Percentiles rank a stretch among this genome's conserved stretches.
phyloP scores from a whole-genome alignment of 805 yeast species.

The Ogataea corticis region DNA sequence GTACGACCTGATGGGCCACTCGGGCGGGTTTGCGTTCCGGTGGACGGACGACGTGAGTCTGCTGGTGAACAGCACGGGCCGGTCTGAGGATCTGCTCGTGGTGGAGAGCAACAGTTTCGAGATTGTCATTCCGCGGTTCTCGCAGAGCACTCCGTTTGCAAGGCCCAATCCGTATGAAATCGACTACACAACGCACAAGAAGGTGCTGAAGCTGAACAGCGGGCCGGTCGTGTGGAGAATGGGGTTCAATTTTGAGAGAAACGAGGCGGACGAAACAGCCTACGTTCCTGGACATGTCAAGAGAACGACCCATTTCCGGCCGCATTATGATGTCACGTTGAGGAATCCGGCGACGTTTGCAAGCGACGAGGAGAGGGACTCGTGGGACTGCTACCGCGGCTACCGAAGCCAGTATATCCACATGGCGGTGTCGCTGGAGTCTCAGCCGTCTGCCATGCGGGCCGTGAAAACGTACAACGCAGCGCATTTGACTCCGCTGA shows the following conservation, averaged over 20 bases:
- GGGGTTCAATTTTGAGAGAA: slow-evolving; percentile 74
- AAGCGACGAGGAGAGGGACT: slow-evolving; percentile 36
- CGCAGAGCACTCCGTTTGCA: slow-evolving; percentile 33
- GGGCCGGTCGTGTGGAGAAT: slow-evolving; percentile 70
- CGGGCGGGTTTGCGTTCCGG: slow-evolving; percentile 64
- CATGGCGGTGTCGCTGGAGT: slow-evolving; percentile 57
- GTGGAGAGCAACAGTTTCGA: slow-evolving; percentile 58
- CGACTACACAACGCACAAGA: slow-evolving; percentile 44
- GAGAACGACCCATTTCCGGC: slow-evolving; percentile 48
- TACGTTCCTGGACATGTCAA: slow-evolving; percentile 34
- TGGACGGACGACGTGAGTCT: slow-evolving; percentile 59
- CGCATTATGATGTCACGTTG: slow-evolving; percentile 61
- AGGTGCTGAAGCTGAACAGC: slow-evolving; percentile 62
- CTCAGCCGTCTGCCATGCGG: slow-evolving; percentile 31
- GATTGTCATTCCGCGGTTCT: slow-evolving; percentile 55
- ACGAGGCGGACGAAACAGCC: slow-evolving; percentile 39
- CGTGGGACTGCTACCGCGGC: slow-evolving; percentile 78
- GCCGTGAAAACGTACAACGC: slow-evolving; percentile 55
- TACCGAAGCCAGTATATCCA: slow-evolving; percentile 85
- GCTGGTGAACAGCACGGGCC: slow-evolving; percentile 49
- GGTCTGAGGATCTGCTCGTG: slow-evolving; percentile 50
- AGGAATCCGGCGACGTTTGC: slow-evolving; percentile 53
- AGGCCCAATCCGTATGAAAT: slow-evolving; percentile 28
- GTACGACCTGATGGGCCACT: slow-evolving; percentile 53
- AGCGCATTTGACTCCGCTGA: slow-evolving; percentile 72